Evolutionary conservation across 1,284 basidiomycete species (phyloP), one percentile per base, ranked within the genome.

Genomic region (Chondrostereum purpureum): DNA sequence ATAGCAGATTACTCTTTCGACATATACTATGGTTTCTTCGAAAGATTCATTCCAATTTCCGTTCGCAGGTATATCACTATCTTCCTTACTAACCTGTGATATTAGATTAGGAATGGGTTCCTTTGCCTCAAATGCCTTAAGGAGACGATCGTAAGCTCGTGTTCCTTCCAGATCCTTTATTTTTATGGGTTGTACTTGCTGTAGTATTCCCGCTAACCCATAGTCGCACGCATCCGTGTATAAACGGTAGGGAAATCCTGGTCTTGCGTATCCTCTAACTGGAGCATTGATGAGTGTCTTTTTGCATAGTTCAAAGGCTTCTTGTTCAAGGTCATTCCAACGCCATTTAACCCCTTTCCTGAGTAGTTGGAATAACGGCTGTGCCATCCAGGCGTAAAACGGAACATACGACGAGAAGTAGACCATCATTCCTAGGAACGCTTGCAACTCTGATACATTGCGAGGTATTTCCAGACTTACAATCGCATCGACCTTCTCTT

Each of bases 101-200:
- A 33, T n/a, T n/a, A 33, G n/a, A n/a, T 10, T 10, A 41, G 52
- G 42, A 14, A 48, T 27, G n/a, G 24, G 17, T 35, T 50, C 27
- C 8, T 43, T 5, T 20, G 22, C 43, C 16, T 53, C 37, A 35
- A 45, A 55, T 1, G 56, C 53, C 35, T 56, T 53, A 3, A 24
- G 3, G 0, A 64, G 49, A 6, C 52, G 35, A 1, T 66, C 56
- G 44, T 69, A 69, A 0, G 49, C 41, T 20, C 51, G 49, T 0
- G 68, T 71, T 0, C 64, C 65, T 38, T 56, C 54, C 13, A 72
- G 46, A 41, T 70, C 68, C 2, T 37, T 10, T 0, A 70, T 44
- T n/a, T 5, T 4, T 3, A 71, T 66, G 0, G 58, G 56, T 46
- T 70, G 67, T 3, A 68, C 56, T 46, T 70, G 68, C 35, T 70